Base-by-base conservation (phyloP, 306 rosid genomes). In the Phaseolus lunatus region DNA sequence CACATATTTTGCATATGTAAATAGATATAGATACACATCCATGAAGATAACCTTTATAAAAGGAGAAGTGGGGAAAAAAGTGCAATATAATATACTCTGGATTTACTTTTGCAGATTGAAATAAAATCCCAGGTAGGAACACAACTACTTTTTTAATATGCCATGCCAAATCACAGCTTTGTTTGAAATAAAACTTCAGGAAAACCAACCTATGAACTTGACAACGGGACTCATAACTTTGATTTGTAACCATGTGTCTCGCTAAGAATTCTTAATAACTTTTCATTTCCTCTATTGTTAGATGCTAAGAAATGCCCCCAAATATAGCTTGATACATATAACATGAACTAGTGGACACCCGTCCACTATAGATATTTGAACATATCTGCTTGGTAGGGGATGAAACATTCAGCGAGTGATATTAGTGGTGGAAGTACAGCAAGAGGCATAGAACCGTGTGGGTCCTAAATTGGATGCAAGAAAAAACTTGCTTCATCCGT, bases 401-500 rank as follows among this genome's bases (percentile, higher is more conserved):
- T 71, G 23, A 76, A 70, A 61, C 67, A 69, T 50, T 61, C 33
- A 75, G 57, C 67, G 37, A 45, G 37, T 13, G 62, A 69, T 66
- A 77, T 67, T 69, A 70, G 23, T 39, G 52, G 23, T 39, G 52
- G 64, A 49, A 44, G 37, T 67, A 58, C 67, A 76, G 3, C 33
- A 71, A 71, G 78, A 47, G 56, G 78, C 78, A 67, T 50, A 68
- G 72, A 45, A 33, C 18, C 10, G 27, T 65, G 84, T 59, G 82
- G 86, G 89, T 75, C 78, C 88, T 58, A 63, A 65, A 61, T 20
- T 50, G 33, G 81, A 72, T 67, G 68, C 24, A 4, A 62, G 68
- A 76, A 58, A 63, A 76, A 57, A 75, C 33, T 77, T 85, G 89
- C 75, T 69, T 67, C 79, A 70, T 80, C 81, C 53, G 81, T 79